These are phyloP conservation scores for Verticillium klebahnii DNA, from an alignment of 2,329 filamentous ascomycete species.

Conservation along the genomic window DNA sequence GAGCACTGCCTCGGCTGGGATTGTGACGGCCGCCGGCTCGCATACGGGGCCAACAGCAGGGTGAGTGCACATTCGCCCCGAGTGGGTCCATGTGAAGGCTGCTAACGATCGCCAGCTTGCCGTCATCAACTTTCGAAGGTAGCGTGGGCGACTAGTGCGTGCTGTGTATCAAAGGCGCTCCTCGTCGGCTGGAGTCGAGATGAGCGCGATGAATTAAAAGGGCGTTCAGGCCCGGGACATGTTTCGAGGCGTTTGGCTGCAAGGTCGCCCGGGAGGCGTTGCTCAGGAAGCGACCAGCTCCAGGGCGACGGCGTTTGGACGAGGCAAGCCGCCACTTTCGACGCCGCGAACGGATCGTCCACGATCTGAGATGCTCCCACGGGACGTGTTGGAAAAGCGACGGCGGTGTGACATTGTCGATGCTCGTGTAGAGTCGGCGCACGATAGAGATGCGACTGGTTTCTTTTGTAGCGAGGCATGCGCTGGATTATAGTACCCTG, in stretches of 20 bases:
- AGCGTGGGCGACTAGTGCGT: constrained; percentile 3
- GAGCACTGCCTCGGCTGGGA: constrained; percentile 61
- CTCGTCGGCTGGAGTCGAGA: not conserved
- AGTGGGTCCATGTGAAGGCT: not conserved
- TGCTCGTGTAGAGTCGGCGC: not conserved
- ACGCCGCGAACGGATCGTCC: not conserved
- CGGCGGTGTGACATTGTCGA: not conserved
- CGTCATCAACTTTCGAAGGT: constrained; percentile 46
- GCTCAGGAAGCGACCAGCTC: not conserved
- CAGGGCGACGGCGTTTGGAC: not conserved
- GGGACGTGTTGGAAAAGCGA: not conserved
- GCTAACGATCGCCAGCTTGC: constrained; percentile 33
- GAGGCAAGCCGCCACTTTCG: not conserved
- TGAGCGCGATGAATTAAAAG: not conserved
- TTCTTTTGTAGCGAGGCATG: not conserved
- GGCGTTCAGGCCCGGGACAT: not conserved
- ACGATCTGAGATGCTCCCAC: not conserved
- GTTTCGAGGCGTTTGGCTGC: not conserved
- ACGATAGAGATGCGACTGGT: not conserved
- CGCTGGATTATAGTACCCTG: not conserved
- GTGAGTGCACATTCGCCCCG: constrained; percentile 35
- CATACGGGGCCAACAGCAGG: constrained; percentile 58
- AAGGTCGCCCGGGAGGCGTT: not conserved
- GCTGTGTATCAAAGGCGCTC: not conserved
- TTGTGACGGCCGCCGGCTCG: constrained; percentile 54